Percentiles rank a stretch among this genome's conserved stretches.
phyloP scores from a whole-genome alignment of 2,329 filamentous ascomycete species.

The Stromatinia cepivora region DNA sequence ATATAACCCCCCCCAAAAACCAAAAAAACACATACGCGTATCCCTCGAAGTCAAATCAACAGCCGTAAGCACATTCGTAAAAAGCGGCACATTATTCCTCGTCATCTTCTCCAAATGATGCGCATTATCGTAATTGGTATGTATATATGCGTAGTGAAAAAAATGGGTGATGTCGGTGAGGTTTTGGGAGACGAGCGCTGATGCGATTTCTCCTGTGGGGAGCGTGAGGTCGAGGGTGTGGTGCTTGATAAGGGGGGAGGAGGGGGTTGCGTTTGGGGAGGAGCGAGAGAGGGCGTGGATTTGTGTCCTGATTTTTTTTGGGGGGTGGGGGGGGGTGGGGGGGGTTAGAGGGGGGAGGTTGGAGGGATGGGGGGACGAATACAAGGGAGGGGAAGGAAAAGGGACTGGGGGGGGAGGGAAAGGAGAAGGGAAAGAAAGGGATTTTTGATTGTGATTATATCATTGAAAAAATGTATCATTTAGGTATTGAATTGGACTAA shows the following conservation, averaged over 20 bases:
- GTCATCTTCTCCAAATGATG: neutral
- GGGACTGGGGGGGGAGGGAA: neutral
- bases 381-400: neutral
- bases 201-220: neutral
- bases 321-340: neutral
- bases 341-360: neutral
- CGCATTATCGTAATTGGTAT: slow-evolving; percentile 3
- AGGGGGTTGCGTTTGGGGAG: neutral
- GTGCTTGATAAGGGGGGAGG: neutral
- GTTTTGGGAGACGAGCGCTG: neutral
- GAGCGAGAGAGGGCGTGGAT: slow-evolving; percentile 16
- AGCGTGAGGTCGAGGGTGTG: slow-evolving; percentile 10
- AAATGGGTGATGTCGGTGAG: slow-evolving; percentile 14
- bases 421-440: no score
- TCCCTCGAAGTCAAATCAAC: neutral
- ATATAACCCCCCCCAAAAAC: neutral
- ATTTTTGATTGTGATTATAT: no score
- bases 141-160: slow-evolving; percentile 19
- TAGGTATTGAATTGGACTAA: no score
- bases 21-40: neutral
- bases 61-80: slow-evolving; percentile 1
- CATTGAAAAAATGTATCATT: no score
- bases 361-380: no score
- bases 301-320: neutral
- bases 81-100: slow-evolving; percentile 10